Base-by-base conservation (phyloP, 2,329 filamentous ascomycete species). In the Talaromyces rugulosus region DNA sequence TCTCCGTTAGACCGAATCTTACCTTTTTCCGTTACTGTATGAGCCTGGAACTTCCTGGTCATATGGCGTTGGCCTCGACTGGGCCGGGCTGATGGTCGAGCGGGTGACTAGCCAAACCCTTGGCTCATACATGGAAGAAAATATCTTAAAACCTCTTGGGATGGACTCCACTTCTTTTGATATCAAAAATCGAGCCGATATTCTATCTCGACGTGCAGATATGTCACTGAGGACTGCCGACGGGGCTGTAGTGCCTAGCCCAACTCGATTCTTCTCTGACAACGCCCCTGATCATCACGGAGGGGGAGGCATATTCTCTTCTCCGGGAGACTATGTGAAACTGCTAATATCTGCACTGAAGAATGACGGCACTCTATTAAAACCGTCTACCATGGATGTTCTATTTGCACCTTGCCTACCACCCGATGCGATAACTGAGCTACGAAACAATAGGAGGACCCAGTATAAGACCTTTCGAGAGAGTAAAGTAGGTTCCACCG, bases 21-120 rank as follows among this genome's bases (percentile, higher is more conserved):
- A 40, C 23, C 9, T 36, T 4, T 27, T 50, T 31, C 59, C 59
- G 30, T 9, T 61, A 33, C 11, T 61, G 11, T 30, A 57, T 53
- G 53, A 61, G 18, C 59, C 59, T 16, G 59, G 59, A 12, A 57
- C 16, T n/a, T 27, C 54, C n/a, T 61, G 40, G 53, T 36, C 18
- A 31, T 61, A 61, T 40, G 59, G 59, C 4, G 44, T 53, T 5
- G 59, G 59, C 7, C 12, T 53, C 16, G 59, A 61, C n/a, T 61
- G 59, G 59, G 54, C 42, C 11, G 59, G 59, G 4, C 23, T 23
- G 44, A 33, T 57, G 31, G 47, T 61, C 18, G 53, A 53, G 27
- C 59, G 54, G 9, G 54, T 57, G 31, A 61, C 59, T 28, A 52
- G 50, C 18, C 33, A 52, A 33, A 52, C 53, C 33, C 33, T 61